Conservation (phyloP, 805 yeast genomes). For the Pichia sporocuriosa region DNA sequence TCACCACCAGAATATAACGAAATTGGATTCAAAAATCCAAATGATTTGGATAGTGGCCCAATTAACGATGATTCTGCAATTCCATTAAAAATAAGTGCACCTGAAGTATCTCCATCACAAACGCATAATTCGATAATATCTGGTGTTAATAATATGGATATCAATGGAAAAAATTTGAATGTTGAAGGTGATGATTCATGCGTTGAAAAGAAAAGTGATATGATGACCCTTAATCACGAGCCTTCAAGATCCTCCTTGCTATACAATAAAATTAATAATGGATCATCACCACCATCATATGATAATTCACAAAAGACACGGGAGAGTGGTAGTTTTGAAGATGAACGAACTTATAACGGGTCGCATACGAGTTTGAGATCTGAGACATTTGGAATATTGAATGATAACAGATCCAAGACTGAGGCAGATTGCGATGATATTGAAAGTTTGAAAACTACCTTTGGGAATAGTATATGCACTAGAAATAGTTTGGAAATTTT, state of each 20-base stretch:
- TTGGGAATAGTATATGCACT: background rate
- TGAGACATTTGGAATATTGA: conserved; percentile 22
- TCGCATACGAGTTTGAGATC: conserved; percentile 16
- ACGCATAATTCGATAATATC: no score
- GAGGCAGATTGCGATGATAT: conserved; percentile 5
- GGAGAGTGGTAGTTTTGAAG: background rate
- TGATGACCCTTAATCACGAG: no score
- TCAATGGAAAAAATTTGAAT: no score
- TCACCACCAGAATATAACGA: conserved; percentile 8
- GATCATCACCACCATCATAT: conserved; percentile 25
- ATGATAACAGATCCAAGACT: no score
- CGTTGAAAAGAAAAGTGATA: no score
- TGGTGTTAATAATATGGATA: no score
- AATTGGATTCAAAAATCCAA: conserved; percentile 10
- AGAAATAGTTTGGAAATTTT: conserved; percentile 4
- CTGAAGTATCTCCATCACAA: conserved; percentile 12
- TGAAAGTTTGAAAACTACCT: background rate
- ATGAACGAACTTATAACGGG: conserved; percentile 11
- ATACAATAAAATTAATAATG: conserved; percentile 15
- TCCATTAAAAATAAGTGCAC: background rate
- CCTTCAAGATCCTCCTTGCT: background rate
- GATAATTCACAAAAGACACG: conserved; percentile 8
- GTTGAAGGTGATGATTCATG: no score
- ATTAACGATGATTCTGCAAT: conserved; percentile 15
- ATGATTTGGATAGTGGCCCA: conserved; percentile 20